A percentile compares a stretch with the other conserved stretches of the same genome.
phyloP scores from a whole-genome alignment of 2,329 filamentous ascomycete species.

The Paecilomyces variotii region DNA sequence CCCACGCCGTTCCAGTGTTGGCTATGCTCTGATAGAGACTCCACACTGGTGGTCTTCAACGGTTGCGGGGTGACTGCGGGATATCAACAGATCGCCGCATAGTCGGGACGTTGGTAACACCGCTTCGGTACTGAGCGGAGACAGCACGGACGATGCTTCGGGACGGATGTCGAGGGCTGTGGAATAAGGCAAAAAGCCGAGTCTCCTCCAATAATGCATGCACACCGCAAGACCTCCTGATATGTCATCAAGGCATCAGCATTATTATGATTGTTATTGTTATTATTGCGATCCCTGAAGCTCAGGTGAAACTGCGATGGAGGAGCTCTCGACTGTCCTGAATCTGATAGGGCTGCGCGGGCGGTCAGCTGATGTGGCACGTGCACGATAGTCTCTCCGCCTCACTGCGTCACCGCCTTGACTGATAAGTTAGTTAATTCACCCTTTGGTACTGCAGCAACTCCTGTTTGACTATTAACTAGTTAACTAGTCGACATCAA shows the following conservation, averaged over 20 bases:
- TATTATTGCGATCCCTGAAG: background rate
- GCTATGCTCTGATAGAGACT: background rate
- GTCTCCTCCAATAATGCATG: background rate
- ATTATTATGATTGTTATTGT: background rate
- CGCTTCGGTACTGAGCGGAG: background rate
- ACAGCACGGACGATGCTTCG: background rate
- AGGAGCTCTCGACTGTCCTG: background rate
- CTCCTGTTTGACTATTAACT: background rate
- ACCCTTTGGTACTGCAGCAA: background rate
- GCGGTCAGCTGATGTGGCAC: background rate
- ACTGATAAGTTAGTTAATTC: constrained; percentile 3
- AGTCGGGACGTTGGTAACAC: background rate
- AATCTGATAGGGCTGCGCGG: background rate
- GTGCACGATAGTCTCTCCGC: constrained; percentile 5
- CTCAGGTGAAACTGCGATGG: background rate
- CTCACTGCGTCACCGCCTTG: constrained; percentile 18
- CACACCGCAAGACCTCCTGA: background rate
- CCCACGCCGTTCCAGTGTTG: background rate
- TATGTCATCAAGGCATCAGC: background rate
- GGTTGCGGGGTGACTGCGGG: background rate
- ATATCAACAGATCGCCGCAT: background rate
- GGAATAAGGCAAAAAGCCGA: background rate
- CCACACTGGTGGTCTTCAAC: background rate
- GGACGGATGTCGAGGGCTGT: background rate
- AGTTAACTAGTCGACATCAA: background rate